Percentiles rank a stretch among this genome's conserved stretches.
These are phyloP conservation scores for Viridothelium virens DNA, from an alignment of 495 filamentous ascomycete species.

Conservation along the genomic window DNA sequence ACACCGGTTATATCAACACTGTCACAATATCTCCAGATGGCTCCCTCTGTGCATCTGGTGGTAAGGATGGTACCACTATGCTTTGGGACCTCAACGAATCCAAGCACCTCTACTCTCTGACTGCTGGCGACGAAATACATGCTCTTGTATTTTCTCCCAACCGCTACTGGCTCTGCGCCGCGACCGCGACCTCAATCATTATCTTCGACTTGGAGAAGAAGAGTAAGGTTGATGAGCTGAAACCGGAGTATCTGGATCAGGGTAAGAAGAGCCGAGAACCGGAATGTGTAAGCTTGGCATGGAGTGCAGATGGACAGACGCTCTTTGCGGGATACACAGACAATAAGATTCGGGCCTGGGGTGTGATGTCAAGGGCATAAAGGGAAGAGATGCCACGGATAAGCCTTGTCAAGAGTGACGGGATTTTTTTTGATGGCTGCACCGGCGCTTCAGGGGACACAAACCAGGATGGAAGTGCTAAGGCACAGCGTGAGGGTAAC, in stretches of 20 bases:
- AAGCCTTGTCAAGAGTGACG: neutral
- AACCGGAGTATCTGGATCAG: slow-evolving; percentile 92
- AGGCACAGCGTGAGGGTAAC: no score
- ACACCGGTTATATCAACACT: slow-evolving; percentile 99
- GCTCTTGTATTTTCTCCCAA: slow-evolving; percentile 99
- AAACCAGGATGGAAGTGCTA: no score
- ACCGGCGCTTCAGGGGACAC: neutral
- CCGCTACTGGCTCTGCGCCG: slow-evolving; percentile 99
- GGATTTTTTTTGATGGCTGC: neutral
- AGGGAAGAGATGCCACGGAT: neutral
- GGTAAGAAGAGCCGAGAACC: slow-evolving; percentile 99
- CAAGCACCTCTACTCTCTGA: slow-evolving; percentile 99
- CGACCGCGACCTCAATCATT: slow-evolving; percentile 93
- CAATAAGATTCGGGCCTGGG: slow-evolving; percentile 99
- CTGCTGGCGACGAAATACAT: slow-evolving; percentile 99
- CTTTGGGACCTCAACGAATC: slow-evolving; percentile 99
- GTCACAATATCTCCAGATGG: slow-evolving; percentile 99
- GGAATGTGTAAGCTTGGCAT: slow-evolving; percentile 94
- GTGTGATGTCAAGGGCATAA: slow-evolving; percentile 68
- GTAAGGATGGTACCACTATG: slow-evolving; percentile 99
- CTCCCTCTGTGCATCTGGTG: slow-evolving; percentile 97
- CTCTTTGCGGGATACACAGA: slow-evolving; percentile 99
- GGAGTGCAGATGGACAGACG: slow-evolving; percentile 96
- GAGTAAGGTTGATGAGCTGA: slow-evolving; percentile 99
- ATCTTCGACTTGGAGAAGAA: slow-evolving; percentile 99